Evolutionary conservation across 192 early-diverging fungal species (phyloP).

Genomic region (Phycomyces blakesleeanus): DNA sequence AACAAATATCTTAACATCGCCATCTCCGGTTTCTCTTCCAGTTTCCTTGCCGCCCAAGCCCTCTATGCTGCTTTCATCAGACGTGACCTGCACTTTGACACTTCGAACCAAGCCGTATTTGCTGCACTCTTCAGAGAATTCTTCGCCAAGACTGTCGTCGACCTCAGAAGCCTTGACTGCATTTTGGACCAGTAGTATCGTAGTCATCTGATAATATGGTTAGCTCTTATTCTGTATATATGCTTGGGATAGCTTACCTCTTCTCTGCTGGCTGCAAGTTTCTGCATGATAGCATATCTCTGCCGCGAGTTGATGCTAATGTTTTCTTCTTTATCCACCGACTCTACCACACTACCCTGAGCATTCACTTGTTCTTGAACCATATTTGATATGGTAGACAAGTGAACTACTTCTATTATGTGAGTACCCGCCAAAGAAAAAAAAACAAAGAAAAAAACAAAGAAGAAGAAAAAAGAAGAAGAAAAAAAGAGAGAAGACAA

Average conservation of each 20-base stretch:
- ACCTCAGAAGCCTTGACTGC: conserved; percentile 67
- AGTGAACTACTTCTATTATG: background rate
- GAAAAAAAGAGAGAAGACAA: too few relatives aligned
- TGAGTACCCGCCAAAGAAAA: background rate
- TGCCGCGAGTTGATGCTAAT: conserved; percentile 53
- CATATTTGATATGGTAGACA: conserved; percentile 36
- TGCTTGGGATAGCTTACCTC: conserved; percentile 22
- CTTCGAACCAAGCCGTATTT: conserved; percentile 73
- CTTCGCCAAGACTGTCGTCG: conserved; percentile 78
- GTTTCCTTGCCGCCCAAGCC: conserved; percentile 25
- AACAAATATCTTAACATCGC: conserved; percentile 73
- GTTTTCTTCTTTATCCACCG: conserved; percentile 51
- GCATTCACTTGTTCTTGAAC: conserved; percentile 41
- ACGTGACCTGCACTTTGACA: conserved; percentile 58
- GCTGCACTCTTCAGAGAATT: conserved; percentile 77
- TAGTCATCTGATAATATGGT: conserved; percentile 26
- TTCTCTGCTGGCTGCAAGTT: conserved; percentile 42
- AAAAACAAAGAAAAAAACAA: too few relatives aligned
- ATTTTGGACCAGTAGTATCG: conserved; percentile 67
- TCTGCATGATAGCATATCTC: conserved; percentile 71
- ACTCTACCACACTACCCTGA: conserved; percentile 37
- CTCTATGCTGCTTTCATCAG: conserved; percentile 29
- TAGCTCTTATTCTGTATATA: conserved; percentile 4
- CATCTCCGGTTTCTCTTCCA: conserved; percentile 28
- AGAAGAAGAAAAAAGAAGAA: too few relatives aligned